Evolutionary conservation across 495 filamentous ascomycete genomes (phyloP).

Genomic region (Sphaerosporella brunnea): DNA sequence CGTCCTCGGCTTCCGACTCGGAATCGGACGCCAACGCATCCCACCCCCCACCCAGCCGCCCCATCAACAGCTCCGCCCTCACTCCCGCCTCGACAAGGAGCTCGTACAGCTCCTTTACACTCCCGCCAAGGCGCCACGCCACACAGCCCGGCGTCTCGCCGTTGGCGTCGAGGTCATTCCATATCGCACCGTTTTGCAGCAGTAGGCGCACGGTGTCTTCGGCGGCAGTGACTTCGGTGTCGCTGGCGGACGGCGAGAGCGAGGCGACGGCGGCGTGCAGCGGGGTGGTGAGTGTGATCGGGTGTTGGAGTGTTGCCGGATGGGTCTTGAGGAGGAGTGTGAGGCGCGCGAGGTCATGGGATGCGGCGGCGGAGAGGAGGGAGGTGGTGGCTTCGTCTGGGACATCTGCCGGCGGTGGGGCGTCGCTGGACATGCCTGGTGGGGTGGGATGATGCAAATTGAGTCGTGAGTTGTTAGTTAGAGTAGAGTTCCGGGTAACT

Average conservation of each 20-base stretch:
- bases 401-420: too few species aligned
- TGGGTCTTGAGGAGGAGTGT: constrained; percentile 43
- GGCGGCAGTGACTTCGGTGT: constrained; percentile 31
- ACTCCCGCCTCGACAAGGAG: constrained; percentile 82
- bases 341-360: constrained; percentile 62
- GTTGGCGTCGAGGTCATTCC: constrained; percentile 80
- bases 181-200: constrained; percentile 76
- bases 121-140: constrained; percentile 51
- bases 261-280: constrained; percentile 81
- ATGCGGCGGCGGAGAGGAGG: constrained; percentile 47
- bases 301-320: constrained; percentile 58
- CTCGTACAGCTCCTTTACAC: constrained; percentile 59
- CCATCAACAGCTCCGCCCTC: constrained; percentile 70
- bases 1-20: constrained; percentile 16
- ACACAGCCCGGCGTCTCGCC: constrained; percentile 86
- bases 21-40: constrained; percentile 45
- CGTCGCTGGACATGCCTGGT: too few species aligned
- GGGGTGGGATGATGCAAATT: too few species aligned
- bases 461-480: too few species aligned
- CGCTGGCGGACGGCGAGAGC: constrained; percentile 37
- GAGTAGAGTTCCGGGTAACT: too few species aligned
- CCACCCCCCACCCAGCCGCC: constrained; percentile 53
- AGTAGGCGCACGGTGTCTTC: constrained; percentile 54
- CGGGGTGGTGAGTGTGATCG: constrained; percentile 47
- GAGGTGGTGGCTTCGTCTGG: constrained; percentile 4